Evolutionary conservation across 202 grass and related monocot genomes (phyloP).

Genomic region (Dendrocalamus latiflorus): DNA sequence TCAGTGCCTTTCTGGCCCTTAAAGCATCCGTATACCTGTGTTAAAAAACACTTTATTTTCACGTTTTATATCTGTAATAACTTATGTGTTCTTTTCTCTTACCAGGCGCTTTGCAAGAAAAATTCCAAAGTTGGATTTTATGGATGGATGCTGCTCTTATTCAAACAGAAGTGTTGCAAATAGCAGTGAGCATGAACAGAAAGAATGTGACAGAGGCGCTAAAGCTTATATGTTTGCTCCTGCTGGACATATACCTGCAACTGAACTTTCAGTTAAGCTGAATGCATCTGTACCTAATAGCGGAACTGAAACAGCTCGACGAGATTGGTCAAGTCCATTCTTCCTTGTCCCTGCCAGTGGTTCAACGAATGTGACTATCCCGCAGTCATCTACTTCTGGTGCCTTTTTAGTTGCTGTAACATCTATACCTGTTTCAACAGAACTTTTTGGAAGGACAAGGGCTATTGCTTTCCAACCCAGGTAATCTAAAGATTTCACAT

Average conservation of each 20-base stretch:
- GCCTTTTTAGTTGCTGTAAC: too few relatives aligned
- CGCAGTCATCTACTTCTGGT: too few relatives aligned
- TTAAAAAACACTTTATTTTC: constrained; percentile 17
- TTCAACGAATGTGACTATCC: too few relatives aligned
- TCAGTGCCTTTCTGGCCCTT: constrained; percentile 21
- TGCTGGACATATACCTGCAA: constrained; percentile 59
- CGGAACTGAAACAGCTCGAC: too few relatives aligned
- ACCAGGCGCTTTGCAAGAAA: constrained; percentile 35
- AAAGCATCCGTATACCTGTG: not conserved
- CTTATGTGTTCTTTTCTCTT: not conserved
- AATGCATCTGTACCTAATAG: too few relatives aligned
- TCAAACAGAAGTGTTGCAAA: constrained; percentile 34
- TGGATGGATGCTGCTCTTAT: constrained; percentile 36
- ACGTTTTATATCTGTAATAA: constrained; percentile 5
- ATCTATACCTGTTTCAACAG: too few relatives aligned
- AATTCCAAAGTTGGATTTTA: constrained; percentile 35
- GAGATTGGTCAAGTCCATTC: too few relatives aligned
- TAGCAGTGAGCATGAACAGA: constrained; percentile 34
- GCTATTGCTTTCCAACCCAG: too few relatives aligned
- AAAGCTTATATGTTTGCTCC: constrained; percentile 82
- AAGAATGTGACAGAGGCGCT: constrained; percentile 45
- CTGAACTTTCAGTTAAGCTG: too few relatives aligned
- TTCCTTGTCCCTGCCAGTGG: too few relatives aligned
- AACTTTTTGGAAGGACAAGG: too few relatives aligned
- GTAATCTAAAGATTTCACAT: too few relatives aligned